Evolutionary conservation across 441 rosid genomes (phyloP).

Genomic region (Gossypium schwendimanii): DNA sequence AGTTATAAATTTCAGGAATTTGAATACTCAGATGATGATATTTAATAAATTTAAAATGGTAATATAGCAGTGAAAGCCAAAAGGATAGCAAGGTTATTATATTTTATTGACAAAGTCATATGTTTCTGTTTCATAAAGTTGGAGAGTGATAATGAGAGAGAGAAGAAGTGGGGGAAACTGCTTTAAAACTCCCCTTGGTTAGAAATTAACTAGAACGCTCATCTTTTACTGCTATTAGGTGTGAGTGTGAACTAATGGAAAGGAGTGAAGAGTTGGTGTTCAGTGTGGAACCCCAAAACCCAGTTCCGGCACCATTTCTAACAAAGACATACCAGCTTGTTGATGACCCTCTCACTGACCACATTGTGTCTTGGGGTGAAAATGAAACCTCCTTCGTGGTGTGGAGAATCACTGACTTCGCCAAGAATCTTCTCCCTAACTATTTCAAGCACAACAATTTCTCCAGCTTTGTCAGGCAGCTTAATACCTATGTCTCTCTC

Average conservation of each 20-base stretch:
- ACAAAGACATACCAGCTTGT: slow-evolving; percentile 35
- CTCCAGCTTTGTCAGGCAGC: slow-evolving; percentile 42
- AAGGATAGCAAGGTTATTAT: slow-evolving; percentile 24
- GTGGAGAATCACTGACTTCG: slow-evolving; percentile 37
- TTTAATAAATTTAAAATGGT: not conserved
- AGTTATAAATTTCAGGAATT: slow-evolving; percentile 25
- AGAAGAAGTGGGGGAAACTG: not conserved
- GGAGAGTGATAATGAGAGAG: slow-evolving; percentile 24
- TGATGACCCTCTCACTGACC: slow-evolving; percentile 33
- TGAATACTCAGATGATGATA: not conserved
- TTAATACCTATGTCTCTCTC: slow-evolving; percentile 32
- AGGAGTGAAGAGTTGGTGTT: slow-evolving; percentile 22
- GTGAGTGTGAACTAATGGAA: slow-evolving; percentile 10
- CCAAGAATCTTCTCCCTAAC: slow-evolving; percentile 36
- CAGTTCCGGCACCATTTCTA: slow-evolving; percentile 35
- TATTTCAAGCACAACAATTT: slow-evolving; percentile 44
- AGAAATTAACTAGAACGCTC: not conserved
- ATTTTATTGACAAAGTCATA: slow-evolving; percentile 31
- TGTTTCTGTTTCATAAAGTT: slow-evolving; percentile 35
- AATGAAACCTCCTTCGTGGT: slow-evolving; percentile 31
- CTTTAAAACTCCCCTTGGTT: not conserved
- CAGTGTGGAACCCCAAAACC: slow-evolving; percentile 17
- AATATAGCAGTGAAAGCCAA: not conserved
- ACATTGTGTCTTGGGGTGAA: slow-evolving; percentile 40
- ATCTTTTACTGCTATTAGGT: not conserved